These are phyloP conservation scores for Fusarium newnesense DNA, from an alignment of 2,329 filamentous ascomycete genomes.

Conservation along the genomic window DNA sequence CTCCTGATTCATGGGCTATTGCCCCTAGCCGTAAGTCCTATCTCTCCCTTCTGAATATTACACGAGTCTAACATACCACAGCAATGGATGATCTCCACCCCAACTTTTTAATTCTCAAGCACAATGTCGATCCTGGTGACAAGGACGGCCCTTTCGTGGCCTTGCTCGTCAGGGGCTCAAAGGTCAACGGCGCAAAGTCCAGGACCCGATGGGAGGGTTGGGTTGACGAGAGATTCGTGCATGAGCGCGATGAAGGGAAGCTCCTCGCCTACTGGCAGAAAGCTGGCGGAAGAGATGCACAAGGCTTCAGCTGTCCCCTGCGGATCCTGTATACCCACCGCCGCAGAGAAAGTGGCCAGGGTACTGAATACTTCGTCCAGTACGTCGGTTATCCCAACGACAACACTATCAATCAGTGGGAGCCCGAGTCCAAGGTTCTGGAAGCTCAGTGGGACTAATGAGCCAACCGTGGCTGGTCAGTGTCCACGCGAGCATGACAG, in stretches of 20 bases:
- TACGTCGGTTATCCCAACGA: background rate
- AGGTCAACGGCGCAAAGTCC: background rate
- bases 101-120: background rate
- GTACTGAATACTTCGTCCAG: background rate
- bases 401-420: background rate
- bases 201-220: background rate
- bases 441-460: background rate
- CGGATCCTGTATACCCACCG: background rate
- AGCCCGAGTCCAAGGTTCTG: background rate
- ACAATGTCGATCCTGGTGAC: background rate
- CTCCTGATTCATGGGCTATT: background rate
- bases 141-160: background rate
- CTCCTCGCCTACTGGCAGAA: background rate
- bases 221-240: background rate
- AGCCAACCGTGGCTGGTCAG: too few relatives aligned
- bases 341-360: background rate
- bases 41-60: fast-evolving
- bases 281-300: background rate
- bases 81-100: background rate
- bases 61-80: background rate
- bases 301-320: background rate
- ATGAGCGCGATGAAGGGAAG: background rate
- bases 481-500: too few relatives aligned
- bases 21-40: background rate
- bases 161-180: background rate